A percentile compares a stretch with the other conserved stretches of the same genome.
Conservation (phyloP, 768 basidiomycete genomes). For the Polyporus arcularius region DNA sequence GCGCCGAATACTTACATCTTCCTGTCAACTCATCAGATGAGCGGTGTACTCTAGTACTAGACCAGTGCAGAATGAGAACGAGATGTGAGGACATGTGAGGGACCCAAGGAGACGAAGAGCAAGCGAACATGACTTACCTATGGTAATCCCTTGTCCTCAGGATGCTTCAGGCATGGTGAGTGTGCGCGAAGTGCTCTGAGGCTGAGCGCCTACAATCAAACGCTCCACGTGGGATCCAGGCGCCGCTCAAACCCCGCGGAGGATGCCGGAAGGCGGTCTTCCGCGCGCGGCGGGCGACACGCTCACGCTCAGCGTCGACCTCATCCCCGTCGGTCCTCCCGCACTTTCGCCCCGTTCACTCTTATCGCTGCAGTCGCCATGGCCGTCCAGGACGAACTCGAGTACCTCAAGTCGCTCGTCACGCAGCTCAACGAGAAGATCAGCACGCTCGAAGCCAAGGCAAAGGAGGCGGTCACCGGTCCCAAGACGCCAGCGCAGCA, state of each 20-base stretch:
- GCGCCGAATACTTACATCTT: too few species aligned
- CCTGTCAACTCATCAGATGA: too few species aligned
- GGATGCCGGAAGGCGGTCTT: constrained; percentile 15
- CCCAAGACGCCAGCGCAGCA: constrained; percentile 71
- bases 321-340: constrained; percentile 6
- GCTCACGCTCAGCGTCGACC: constrained; percentile 5
- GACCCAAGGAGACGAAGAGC: too few species aligned
- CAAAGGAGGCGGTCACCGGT: constrained; percentile 45
- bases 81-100: too few species aligned
- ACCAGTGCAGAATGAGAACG: too few species aligned
- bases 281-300: constrained; percentile 5
- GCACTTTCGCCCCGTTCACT: constrained; percentile 10
- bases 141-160: too few species aligned
- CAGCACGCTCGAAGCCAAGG: constrained; percentile 67
- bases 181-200: not conserved
- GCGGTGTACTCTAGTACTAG: too few species aligned
- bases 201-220: not conserved
- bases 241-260: constrained; percentile 17
- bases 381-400: constrained; percentile 78
- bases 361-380: constrained; percentile 36
- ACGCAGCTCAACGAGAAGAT: constrained; percentile 92
- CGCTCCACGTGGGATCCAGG: not conserved
- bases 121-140: too few species aligned
- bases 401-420: constrained; percentile 93
- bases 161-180: too few species aligned